Percentiles rank a stretch among this genome's conserved stretches.
Conservation (phyloP, 805 yeast species). For the Wickerhamomyces ciferrii region DNA sequence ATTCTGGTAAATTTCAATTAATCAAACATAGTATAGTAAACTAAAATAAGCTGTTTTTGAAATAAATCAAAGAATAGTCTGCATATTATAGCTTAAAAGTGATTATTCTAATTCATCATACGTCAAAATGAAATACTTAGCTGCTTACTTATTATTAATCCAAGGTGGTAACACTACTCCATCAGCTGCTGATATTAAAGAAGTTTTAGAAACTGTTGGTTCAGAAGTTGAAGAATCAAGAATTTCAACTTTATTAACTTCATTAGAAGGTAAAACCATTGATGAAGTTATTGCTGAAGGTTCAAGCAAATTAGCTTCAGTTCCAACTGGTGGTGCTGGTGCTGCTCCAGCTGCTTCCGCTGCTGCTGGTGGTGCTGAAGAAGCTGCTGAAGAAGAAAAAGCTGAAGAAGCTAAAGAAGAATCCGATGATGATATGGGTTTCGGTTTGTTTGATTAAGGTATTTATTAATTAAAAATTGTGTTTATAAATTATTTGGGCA, state of each 20-base stretch:
- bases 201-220: conserved; percentile 71
- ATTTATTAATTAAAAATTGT: background rate
- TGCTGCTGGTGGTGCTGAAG: conserved; percentile 50
- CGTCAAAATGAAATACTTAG: conserved; percentile 69
- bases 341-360: conserved; percentile 51
- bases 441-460: conserved; percentile 65
- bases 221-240: conserved; percentile 77
- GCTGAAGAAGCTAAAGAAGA: conserved; percentile 47
- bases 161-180: conserved; percentile 86
- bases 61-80: conserved; percentile 67
- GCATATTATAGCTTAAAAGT: conserved; percentile 66
- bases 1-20: background rate
- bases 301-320: conserved; percentile 74
- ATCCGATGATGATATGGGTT: conserved; percentile 69
- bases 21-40: background rate
- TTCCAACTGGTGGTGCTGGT: conserved; percentile 77
- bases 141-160: conserved; percentile 86
- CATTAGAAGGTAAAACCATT: conserved; percentile 70
- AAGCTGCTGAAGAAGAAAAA: conserved; percentile 46
- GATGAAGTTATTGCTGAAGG: conserved; percentile 77
- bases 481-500: background rate
- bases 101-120: conserved; percentile 54
- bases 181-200: conserved; percentile 69
- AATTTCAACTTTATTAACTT: conserved; percentile 63
- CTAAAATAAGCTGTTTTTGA: background rate